Conservation (phyloP, 148 eudicot genomes). For the Dianthus caryophyllus region DNA sequence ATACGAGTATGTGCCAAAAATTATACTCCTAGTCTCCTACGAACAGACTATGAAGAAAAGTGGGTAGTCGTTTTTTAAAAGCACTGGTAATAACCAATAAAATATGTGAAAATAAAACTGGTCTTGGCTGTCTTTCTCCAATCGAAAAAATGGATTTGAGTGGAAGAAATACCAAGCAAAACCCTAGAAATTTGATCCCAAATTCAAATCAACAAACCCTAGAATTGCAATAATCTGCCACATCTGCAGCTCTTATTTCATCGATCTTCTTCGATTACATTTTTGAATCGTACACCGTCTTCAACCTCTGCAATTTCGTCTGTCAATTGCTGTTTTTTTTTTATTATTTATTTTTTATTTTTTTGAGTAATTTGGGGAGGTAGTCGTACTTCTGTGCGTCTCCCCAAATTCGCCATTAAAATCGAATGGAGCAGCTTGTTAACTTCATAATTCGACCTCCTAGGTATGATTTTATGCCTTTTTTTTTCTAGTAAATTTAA, state of each 20-base stretch:
- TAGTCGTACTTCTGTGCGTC: neutral
- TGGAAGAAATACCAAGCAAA: neutral
- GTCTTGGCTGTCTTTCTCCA: neutral
- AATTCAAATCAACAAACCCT: neutral
- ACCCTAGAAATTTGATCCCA: neutral
- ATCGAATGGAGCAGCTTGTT: constrained; percentile 76
- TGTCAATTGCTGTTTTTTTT: neutral
- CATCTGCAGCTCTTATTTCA: neutral
- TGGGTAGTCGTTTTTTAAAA: too few species aligned
- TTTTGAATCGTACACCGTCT: neutral
- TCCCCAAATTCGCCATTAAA: neutral
- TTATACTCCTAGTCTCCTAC: too few species aligned
- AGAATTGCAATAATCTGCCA: neutral
- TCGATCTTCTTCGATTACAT: neutral
- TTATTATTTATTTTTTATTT: too few species aligned
- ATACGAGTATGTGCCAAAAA: too few species aligned
- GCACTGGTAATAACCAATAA: too few species aligned
- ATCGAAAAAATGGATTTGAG: neutral
- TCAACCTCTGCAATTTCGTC: neutral
- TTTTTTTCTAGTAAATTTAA: neutral
- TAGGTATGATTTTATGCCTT: constrained; percentile 38
- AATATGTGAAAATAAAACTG: neutral
- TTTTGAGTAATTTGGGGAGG: neutral
- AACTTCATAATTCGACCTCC: constrained; percentile 98
- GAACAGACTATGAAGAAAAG: too few species aligned